Percentiles rank a stretch among this genome's conserved stretches.
Conservation (phyloP, 2,329 filamentous ascomycete genomes). For the Elsinoe necatrix region DNA sequence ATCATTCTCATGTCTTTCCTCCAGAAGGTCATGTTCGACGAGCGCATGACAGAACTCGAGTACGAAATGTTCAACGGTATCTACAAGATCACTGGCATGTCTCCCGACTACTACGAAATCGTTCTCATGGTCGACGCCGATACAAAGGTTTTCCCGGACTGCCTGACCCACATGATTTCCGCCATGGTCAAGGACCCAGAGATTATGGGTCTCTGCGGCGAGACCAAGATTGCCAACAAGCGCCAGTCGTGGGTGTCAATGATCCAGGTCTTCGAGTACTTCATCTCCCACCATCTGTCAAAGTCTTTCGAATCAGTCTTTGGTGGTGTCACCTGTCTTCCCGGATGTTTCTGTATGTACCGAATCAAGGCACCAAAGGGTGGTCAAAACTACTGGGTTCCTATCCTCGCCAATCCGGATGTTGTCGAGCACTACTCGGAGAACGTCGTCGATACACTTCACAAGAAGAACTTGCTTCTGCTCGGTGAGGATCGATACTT, state of each 20-base stretch:
- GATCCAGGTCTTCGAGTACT: constrained; percentile 99
- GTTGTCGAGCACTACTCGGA: constrained; percentile 99
- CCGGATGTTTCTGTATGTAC: constrained; percentile 99
- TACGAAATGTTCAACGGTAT: constrained; percentile 99
- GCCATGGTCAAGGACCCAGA: constrained; percentile 99
- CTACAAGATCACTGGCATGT: constrained; percentile 98
- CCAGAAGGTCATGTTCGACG: constrained; percentile 99
- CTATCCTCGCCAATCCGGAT: constrained; percentile 94
- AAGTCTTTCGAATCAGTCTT: constrained; percentile 99
- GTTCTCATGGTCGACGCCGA: constrained; percentile 99
- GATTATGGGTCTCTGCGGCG: constrained; percentile 97
- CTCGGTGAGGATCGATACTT: constrained; percentile 92
- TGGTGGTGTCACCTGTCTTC: constrained; percentile 96
- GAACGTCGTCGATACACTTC: constrained; percentile 95
- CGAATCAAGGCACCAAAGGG: constrained; percentile 98
- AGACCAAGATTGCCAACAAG: constrained; percentile 99
- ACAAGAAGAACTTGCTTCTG: constrained; percentile 91
- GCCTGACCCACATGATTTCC: constrained; percentile 95
- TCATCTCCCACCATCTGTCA: constrained; percentile 93
- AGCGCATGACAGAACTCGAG: constrained; percentile 98
- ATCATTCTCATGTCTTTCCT: constrained; percentile 99
- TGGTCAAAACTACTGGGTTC: constrained; percentile 98
- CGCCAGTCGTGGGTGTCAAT: constrained; percentile 88
- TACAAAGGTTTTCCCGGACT: constrained; percentile 98
- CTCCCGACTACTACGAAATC: constrained; percentile 94